These are phyloP conservation scores for Symbiodinium pilosum DNA, from an alignment of 73 alveolate genomes.

Conservation along the genomic window DNA sequence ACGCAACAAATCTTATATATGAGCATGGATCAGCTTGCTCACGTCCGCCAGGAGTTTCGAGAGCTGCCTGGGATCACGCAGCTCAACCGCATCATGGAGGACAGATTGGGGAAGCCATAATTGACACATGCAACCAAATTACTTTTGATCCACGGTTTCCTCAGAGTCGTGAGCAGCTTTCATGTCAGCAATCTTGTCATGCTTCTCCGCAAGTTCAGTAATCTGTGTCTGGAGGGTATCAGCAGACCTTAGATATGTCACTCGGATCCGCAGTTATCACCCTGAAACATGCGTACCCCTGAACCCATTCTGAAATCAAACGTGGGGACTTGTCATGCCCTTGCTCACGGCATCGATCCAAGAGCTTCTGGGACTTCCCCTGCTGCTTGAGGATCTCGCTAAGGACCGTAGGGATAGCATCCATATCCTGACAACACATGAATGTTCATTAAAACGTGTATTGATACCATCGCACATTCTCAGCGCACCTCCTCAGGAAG, in stretches of 20 bases:
- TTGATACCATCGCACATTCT: not conserved
- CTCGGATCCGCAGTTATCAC: not conserved
- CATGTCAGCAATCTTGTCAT: not conserved
- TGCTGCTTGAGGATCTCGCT: not conserved
- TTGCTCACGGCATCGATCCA: not conserved
- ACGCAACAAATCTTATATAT: too few species aligned
- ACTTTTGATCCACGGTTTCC: not conserved
- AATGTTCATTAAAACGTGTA: too few species aligned
- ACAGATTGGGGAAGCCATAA: not conserved
- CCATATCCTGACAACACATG: not conserved
- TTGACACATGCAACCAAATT: not conserved
- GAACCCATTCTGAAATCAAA: not conserved
- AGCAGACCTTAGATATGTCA: not conserved
- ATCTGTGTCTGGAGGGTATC: not conserved
- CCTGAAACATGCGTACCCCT: not conserved
- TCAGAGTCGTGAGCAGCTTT: not conserved
- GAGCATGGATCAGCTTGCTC: not conserved
- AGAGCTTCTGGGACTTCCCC: not conserved
- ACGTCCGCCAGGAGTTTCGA: not conserved
- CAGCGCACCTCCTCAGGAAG: not conserved
- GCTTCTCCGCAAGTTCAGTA: not conserved
- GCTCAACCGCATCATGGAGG: not conserved
- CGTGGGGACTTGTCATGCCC: not conserved
- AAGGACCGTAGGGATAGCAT: not conserved
- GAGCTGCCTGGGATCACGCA: not conserved